These are phyloP conservation scores for Astragalus glycyphyllos DNA, from an alignment of 306 rosid genomes.

Conservation along the genomic window DNA sequence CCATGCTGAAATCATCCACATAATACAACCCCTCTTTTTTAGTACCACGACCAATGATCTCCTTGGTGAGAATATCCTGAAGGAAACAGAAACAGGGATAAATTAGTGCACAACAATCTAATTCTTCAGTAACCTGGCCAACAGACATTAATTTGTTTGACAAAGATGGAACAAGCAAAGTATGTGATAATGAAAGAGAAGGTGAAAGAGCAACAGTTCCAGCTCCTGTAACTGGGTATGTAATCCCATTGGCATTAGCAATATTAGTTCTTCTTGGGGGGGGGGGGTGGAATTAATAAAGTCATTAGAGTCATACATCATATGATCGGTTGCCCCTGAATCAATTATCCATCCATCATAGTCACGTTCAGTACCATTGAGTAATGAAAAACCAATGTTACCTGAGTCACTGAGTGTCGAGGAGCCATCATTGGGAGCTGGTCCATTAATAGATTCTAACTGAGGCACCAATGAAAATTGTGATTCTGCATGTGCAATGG, in stretches of 20 bases:
- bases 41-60: too few relatives aligned
- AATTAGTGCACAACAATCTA: background rate
- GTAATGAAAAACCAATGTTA: background rate
- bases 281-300: too few relatives aligned
- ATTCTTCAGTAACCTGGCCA: background rate
- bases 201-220: background rate
- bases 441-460: background rate
- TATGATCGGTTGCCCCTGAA: background rate
- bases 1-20: too few relatives aligned
- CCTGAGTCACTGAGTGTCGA: background rate
- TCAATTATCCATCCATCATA: background rate
- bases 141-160: too few relatives aligned
- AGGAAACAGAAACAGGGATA: background rate
- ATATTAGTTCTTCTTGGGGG: too few relatives aligned
- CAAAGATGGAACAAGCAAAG: background rate
- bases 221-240: background rate
- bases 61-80: too few relatives aligned
- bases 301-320: background rate
- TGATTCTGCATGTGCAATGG: background rate
- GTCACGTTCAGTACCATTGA: too few relatives aligned
- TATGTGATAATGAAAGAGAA: background rate
- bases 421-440: background rate
- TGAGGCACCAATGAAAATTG: background rate
- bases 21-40: too few relatives aligned
- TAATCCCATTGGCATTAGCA: background rate